phyloP scores from a whole-genome alignment of 352 stramenopile species.

The Hyaloperonospora arabidopsidis region DNA sequence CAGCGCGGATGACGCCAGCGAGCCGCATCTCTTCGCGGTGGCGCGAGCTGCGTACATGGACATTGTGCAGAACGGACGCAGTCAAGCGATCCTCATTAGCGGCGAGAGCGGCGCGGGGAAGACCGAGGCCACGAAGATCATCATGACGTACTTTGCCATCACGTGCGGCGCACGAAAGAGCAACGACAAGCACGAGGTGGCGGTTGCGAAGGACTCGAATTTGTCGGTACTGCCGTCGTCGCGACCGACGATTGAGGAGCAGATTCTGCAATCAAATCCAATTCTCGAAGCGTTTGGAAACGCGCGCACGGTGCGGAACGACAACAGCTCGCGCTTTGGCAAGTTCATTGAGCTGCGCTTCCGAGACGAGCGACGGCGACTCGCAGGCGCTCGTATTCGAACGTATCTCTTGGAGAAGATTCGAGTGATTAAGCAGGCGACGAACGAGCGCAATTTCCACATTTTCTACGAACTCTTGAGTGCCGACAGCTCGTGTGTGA shows the following conservation, averaged over 20 bases:
- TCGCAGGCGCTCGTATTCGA: slow-evolving; percentile 72
- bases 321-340: slow-evolving; percentile 86
- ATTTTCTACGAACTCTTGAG: slow-evolving; percentile 83
- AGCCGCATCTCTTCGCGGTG: slow-evolving; percentile 73
- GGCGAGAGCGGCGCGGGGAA: slow-evolving; percentile 82
- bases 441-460: slow-evolving; percentile 81
- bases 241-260: slow-evolving; percentile 50
- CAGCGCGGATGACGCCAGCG: slow-evolving; percentile 6
- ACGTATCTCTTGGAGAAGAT: slow-evolving; percentile 94
- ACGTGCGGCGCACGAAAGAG: slow-evolving; percentile 39
- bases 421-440: slow-evolving; percentile 72
- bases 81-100: slow-evolving; percentile 82
- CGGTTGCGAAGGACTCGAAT: neutral
- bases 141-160: slow-evolving; percentile 84
- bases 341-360: slow-evolving; percentile 89
- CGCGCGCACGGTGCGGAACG: slow-evolving; percentile 78
- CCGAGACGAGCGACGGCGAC: slow-evolving; percentile 26
- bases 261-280: slow-evolving; percentile 87
- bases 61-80: slow-evolving; percentile 55
- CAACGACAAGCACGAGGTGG: no score
- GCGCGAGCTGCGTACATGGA: slow-evolving; percentile 63
- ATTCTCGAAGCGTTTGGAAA: slow-evolving; percentile 89
- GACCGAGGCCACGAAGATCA: slow-evolving; percentile 87
- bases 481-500: slow-evolving; percentile 24
- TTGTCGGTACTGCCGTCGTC: slow-evolving; percentile 18